Conservation (phyloP, 2,329 filamentous ascomycete species). For the Cladophialophora psammophila region DNA sequence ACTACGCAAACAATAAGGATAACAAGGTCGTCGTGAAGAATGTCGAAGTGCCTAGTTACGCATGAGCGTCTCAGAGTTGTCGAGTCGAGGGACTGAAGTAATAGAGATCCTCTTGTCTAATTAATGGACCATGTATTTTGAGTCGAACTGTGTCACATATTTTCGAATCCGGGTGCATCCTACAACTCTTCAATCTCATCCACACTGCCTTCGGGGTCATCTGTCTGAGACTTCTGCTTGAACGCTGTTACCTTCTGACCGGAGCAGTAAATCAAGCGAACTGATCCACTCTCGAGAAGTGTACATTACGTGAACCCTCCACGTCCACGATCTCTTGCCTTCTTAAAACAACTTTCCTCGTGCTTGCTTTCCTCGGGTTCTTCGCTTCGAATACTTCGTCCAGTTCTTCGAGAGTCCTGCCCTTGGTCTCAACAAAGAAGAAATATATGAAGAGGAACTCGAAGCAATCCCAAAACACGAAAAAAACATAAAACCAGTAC, state of each 20-base stretch:
- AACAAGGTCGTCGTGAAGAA: conserved; percentile 17
- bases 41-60: conserved; percentile 11
- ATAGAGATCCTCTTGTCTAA: too few species aligned
- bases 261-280: background rate
- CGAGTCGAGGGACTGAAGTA: too few species aligned
- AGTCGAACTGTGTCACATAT: too few species aligned
- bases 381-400: conserved; percentile 58
- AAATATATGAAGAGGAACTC: conserved; percentile 39
- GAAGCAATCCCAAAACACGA: conserved; percentile 45
- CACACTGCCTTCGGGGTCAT: background rate
- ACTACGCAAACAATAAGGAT: conserved; percentile 16
- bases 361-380: conserved; percentile 46
- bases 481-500: conserved; percentile 62
- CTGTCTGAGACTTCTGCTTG: background rate
- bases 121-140: too few species aligned
- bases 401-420: conserved; percentile 41
- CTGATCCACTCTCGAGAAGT: conserved; percentile 2
- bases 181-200: background rate
- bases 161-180: background rate
- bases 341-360: conserved; percentile 16
- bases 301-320: conserved; percentile 3
- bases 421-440: conserved; percentile 40
- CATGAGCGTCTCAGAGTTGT: conserved; percentile 43
- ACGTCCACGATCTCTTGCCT: conserved; percentile 10
- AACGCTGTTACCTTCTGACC: background rate